Conservation (phyloP, 257 asterid species). For the Solanum etuberosum region DNA sequence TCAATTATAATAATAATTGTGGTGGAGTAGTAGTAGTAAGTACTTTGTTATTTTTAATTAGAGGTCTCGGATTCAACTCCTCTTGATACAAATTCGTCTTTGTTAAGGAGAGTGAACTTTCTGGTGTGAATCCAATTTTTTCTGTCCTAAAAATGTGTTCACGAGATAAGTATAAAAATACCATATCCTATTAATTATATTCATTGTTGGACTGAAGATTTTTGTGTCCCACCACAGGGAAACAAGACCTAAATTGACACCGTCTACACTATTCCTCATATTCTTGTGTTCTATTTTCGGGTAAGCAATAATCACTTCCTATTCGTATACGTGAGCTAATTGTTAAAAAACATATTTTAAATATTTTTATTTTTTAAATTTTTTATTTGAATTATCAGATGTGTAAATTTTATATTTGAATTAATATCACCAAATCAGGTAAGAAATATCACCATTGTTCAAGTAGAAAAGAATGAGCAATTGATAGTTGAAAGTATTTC, state of each 20-base stretch:
- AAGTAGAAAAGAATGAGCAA: background rate
- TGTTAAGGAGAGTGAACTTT: too few relatives aligned
- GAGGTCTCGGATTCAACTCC: too few relatives aligned
- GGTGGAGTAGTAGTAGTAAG: too few relatives aligned
- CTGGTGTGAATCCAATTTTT: rapidly evolving
- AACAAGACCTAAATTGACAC: constrained; percentile 51
- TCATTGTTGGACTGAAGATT: background rate
- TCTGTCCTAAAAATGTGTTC: too few relatives aligned
- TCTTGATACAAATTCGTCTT: too few relatives aligned
- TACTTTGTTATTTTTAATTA: too few relatives aligned
- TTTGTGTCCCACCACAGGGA: constrained; percentile 36
- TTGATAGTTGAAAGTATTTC: background rate
- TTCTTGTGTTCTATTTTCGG: constrained; percentile 70
- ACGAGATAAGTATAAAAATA: too few relatives aligned
- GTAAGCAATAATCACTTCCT: constrained; percentile 14
- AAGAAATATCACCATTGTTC: background rate
- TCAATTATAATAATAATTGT: too few relatives aligned
- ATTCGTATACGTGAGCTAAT: too few relatives aligned
- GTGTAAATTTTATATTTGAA: too few relatives aligned
- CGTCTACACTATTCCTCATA: constrained; percentile 45
- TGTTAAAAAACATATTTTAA: background rate
- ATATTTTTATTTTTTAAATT: background rate
- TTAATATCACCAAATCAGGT: background rate
- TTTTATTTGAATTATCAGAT: background rate
- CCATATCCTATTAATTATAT: background rate